phyloP scores from a whole-genome alignment of 202 grass and related monocot genomes.

The Panicum virgatum region DNA sequence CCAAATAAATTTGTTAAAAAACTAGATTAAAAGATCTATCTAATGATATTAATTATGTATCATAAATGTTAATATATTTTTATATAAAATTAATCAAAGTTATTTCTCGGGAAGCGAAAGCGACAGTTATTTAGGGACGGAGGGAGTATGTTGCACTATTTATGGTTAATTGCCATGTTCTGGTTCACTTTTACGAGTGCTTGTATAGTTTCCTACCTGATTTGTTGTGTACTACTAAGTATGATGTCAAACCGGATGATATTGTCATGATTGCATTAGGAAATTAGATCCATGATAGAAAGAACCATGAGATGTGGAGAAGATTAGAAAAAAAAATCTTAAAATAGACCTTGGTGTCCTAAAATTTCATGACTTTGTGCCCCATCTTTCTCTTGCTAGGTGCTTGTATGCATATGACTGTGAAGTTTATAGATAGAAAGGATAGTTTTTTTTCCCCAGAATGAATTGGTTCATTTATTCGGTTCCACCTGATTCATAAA shows the following conservation, averaged over 20 bases:
- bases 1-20: too few relatives aligned
- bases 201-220: neutral
- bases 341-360: neutral
- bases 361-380: neutral
- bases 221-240: constrained; percentile 6
- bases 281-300: neutral
- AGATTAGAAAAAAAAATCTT: neutral
- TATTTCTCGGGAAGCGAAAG: too few relatives aligned
- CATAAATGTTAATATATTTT: too few relatives aligned
- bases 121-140: too few relatives aligned
- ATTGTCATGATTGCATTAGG: neutral
- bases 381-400: neutral
- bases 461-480: neutral
- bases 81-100: too few relatives aligned
- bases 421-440: neutral
- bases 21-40: too few relatives aligned
- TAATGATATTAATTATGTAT: too few relatives aligned
- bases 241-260: neutral
- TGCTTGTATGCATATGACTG: constrained; percentile 1
- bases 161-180: neutral
- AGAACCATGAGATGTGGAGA: neutral
- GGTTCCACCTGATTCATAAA: neutral
- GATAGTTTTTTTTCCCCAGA: neutral
- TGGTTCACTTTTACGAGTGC: neutral
- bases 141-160: neutral